A percentile compares a stretch with the other conserved stretches of the same genome.
phyloP scores from a whole-genome alignment of 2,329 filamentous ascomycete genomes.

The Neoascochyta sp. region DNA sequence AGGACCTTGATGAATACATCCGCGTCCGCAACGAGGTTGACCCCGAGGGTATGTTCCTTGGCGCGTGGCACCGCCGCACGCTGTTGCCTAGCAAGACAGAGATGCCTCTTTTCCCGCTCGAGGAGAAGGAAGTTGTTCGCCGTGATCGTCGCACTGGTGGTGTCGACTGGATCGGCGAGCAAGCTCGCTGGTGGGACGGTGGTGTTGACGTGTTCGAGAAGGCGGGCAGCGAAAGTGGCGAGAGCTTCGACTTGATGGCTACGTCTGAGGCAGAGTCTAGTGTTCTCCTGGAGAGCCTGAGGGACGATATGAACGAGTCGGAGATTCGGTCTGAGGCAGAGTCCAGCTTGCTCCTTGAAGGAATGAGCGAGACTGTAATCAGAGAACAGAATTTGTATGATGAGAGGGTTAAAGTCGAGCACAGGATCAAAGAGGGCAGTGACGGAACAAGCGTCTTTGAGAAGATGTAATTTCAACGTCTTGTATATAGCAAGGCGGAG shows the following conservation, averaged over 20 bases:
- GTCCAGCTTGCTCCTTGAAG: slow-evolving; percentile 1
- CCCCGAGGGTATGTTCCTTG: slow-evolving; percentile 81
- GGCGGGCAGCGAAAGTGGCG: slow-evolving; percentile 26
- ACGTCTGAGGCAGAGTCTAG: slow-evolving; percentile 43
- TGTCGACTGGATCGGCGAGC: slow-evolving; percentile 40
- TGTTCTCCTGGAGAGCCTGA: slow-evolving; percentile 29
- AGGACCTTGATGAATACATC: slow-evolving; percentile 64
- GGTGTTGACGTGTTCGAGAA: slow-evolving; percentile 32
- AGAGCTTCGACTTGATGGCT: slow-evolving; percentile 47
- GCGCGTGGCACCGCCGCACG: slow-evolving; percentile 76
- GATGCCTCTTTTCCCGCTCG: slow-evolving; percentile 31
- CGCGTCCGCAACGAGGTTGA: slow-evolving; percentile 67
- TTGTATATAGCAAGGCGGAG: no score
- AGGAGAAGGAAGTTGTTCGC: slow-evolving; percentile 44
- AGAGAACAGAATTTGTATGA: slow-evolving; percentile 1
- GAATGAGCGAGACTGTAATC: slow-evolving; percentile 4
- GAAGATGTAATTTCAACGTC: no score
- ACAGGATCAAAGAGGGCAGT: slow-evolving; percentile 6
- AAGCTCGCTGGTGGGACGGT: slow-evolving; percentile 36
- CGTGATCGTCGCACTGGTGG: slow-evolving; percentile 30
- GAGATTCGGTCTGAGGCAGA: slow-evolving; percentile 2
- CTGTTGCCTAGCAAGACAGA: slow-evolving; percentile 32
- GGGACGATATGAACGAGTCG: slow-evolving; percentile 14
- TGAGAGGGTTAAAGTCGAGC: slow-evolving; percentile 3
- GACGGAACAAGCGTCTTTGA: slow-evolving; percentile 6